phyloP scores from a whole-genome alignment of 257 asterid species.

The Schizonepeta tenuifolia region DNA sequence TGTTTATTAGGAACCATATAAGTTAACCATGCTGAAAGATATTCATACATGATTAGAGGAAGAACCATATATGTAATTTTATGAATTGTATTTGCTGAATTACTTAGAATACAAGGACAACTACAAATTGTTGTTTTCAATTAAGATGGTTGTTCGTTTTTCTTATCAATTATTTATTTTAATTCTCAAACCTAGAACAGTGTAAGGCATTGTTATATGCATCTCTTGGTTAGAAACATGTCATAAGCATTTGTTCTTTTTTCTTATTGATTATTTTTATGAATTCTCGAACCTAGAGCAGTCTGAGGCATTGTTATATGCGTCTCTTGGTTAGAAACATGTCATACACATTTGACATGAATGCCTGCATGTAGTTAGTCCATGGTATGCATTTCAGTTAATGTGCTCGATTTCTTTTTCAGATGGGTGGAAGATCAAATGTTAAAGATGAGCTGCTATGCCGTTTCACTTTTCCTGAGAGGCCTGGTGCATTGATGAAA shows the following conservation, averaged over 20 bases:
- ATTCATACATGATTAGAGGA: not conserved
- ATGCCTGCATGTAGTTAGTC: not conserved
- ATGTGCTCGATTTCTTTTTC: conserved; percentile 35
- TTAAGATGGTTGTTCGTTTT: not conserved
- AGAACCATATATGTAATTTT: not conserved
- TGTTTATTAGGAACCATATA: not conserved
- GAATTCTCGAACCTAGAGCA: conserved; percentile 3
- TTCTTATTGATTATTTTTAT: not conserved
- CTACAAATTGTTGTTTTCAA: not conserved
- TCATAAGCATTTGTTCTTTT: not conserved
- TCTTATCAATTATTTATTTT: not conserved
- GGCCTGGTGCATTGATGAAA: conserved; percentile 88
- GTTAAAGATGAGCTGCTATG: conserved; percentile 83
- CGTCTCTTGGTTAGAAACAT: not conserved
- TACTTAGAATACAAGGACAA: not conserved
- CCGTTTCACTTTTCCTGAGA: conserved; percentile 89
- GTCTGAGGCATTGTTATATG: not conserved
- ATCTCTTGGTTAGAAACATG: not conserved
- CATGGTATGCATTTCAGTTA: not conserved
- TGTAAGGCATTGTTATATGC: not conserved
- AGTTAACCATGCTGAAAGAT: not conserved
- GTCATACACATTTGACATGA: not conserved
- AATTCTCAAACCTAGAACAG: not conserved
- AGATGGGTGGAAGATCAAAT: conserved; percentile 94
- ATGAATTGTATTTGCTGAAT: not conserved